A percentile compares a stretch with the other conserved stretches of the same genome.
phyloP scores from a whole-genome alignment of 2,329 filamentous ascomycete species.

The Microascus cirrosus region DNA sequence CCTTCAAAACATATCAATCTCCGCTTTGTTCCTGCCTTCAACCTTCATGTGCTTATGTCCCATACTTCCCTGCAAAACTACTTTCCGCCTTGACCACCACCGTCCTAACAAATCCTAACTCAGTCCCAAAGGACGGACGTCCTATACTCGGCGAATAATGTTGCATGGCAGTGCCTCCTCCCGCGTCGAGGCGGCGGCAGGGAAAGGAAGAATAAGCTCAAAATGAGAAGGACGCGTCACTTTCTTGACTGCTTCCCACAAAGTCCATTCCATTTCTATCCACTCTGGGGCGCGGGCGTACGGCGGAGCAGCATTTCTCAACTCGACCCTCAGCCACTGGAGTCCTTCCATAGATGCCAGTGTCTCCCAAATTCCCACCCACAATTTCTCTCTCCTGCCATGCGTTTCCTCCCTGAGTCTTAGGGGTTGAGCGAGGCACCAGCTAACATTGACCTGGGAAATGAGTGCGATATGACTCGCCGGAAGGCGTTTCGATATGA shows the following conservation, averaged over 20 bases:
- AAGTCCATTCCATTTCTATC: constrained; percentile 6
- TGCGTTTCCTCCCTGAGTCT: neutral
- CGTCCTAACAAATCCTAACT: neutral
- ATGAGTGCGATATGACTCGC: constrained; percentile 2
- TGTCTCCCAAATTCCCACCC: constrained; percentile 7
- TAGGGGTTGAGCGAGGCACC: constrained; percentile 1
- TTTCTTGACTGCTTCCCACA: constrained; percentile 8
- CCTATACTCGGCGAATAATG: constrained; percentile 5
- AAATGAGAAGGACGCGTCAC: constrained; percentile 9
- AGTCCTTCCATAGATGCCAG: constrained; percentile 9
- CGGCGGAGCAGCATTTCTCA: constrained; percentile 4
- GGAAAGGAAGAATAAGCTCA: constrained; percentile 9
- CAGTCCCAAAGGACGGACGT: neutral
- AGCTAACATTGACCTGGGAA: neutral
- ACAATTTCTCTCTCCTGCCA: constrained; percentile 4
- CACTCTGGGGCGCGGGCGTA: no score
- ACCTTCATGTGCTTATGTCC: neutral
- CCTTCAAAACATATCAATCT: neutral
- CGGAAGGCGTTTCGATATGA: neutral
- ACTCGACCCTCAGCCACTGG: constrained; percentile 8
- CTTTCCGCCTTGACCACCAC: neutral
- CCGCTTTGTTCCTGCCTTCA: neutral
- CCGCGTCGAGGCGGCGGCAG: constrained; percentile 7
- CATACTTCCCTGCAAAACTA: neutral
- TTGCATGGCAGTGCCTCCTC: constrained; percentile 10